Conservation (phyloP, 257 asterid species). For the Solanum bukasovii region DNA sequence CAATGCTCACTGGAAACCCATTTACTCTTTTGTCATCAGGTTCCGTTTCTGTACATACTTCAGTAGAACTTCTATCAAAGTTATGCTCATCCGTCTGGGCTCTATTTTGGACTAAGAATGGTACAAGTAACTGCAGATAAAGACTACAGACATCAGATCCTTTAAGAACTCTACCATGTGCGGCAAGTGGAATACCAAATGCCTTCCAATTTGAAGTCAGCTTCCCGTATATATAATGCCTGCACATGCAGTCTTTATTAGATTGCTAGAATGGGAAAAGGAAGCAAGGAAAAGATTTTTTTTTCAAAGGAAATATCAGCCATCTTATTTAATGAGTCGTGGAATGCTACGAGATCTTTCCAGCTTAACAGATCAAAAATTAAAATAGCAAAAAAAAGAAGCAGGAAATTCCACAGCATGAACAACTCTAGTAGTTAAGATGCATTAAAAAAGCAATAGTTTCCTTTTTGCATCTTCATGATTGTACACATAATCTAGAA, state of each 20-base stretch:
- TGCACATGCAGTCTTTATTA: constrained; percentile 22
- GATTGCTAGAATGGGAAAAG: constrained; percentile 3
- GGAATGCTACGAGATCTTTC: not conserved
- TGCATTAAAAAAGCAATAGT: not conserved
- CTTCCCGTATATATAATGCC: constrained; percentile 41
- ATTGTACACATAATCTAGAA: not conserved
- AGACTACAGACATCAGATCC: constrained; percentile 52
- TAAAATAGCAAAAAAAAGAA: not conserved
- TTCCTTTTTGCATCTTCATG: not conserved
- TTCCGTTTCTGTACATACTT: constrained; percentile 21
- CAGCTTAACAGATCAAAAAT: not conserved
- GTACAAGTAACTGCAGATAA: constrained; percentile 44
- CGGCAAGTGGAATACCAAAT: constrained; percentile 71
- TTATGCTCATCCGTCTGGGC: constrained; percentile 18
- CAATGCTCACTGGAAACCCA: constrained; percentile 22
- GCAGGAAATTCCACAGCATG: not conserved
- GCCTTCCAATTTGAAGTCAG: constrained; percentile 41
- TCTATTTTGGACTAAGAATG: constrained; percentile 38
- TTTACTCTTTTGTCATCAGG: constrained; percentile 19
- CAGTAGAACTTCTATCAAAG: constrained; percentile 20
- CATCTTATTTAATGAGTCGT: constrained; percentile 4
- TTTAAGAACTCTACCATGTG: constrained; percentile 32
- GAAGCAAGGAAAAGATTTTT: not conserved
- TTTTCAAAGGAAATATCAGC: not conserved
- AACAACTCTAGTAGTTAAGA: not conserved